Conservation (phyloP, 2,329 filamentous ascomycete genomes). For the Alternaria metachromatica region DNA sequence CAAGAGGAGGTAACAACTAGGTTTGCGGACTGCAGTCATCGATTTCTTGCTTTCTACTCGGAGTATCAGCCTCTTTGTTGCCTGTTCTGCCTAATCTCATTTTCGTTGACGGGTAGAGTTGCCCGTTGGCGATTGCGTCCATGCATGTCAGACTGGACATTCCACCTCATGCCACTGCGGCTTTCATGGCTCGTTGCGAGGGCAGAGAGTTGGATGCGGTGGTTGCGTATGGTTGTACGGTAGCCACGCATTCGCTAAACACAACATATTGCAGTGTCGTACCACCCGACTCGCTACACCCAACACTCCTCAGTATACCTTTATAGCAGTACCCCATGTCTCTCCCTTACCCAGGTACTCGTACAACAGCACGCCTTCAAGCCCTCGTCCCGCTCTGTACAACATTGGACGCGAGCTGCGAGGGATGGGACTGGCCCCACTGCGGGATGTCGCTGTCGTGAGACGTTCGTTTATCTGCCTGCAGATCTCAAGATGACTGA, state of each 20-base stretch:
- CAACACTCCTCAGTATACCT: not conserved
- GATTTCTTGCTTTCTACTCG: not conserved
- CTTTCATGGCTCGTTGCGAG: not conserved
- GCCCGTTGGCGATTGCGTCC: not conserved
- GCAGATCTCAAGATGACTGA: conserved; percentile 38
- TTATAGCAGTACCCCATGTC: not conserved
- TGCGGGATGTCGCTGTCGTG: conserved; percentile 21
- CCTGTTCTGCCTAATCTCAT: not conserved
- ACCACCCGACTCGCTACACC: not conserved
- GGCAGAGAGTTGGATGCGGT: not conserved
- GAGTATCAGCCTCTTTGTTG: not conserved
- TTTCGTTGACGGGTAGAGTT: not conserved
- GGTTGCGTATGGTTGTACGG: conserved; percentile 24
- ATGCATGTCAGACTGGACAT: not conserved
- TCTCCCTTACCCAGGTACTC: not conserved
- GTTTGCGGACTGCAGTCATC: not conserved
- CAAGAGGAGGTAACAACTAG: not conserved
- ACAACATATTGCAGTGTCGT: not conserved
- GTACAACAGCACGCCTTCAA: conserved; percentile 12
- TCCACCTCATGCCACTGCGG: not conserved
- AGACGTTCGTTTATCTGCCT: conserved; percentile 35
- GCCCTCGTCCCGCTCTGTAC: conserved; percentile 3
- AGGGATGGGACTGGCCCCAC: not conserved
- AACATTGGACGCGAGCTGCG: not conserved
- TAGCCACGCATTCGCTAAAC: conserved; percentile 21